Evolutionary conservation across 257 asterid species (phyloP).

Genomic region (Solanum habrochaites): DNA sequence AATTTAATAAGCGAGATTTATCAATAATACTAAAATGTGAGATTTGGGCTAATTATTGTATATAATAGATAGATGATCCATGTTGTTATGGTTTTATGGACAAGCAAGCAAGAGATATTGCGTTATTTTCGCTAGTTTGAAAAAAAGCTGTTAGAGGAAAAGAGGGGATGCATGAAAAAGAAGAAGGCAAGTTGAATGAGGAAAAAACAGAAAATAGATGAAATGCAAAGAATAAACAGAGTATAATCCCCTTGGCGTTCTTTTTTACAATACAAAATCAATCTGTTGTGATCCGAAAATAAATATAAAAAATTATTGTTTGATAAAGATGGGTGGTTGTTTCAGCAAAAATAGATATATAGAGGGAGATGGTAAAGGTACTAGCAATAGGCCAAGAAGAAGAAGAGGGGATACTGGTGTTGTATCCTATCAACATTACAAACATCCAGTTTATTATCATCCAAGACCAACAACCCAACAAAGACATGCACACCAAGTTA

Average conservation of each 20-base stretch:
- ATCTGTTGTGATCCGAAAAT: background rate
- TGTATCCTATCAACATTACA: background rate
- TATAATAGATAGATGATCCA: background rate
- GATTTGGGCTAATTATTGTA: no score
- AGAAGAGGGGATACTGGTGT: background rate
- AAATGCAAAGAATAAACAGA: background rate
- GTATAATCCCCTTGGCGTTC: background rate
- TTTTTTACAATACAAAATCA: background rate
- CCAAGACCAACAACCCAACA: slow-evolving; percentile 27
- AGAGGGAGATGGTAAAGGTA: slow-evolving; percentile 17
- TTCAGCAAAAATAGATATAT: slow-evolving; percentile 35
- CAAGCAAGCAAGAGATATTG: background rate
- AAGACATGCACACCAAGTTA: background rate
- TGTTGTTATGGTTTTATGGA: background rate
- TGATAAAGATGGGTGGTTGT: slow-evolving; percentile 32
- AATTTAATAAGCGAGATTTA: no score
- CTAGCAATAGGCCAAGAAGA: slow-evolving; percentile 18
- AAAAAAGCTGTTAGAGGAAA: background rate
- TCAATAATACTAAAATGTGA: no score
- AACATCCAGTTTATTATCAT: slow-evolving; percentile 6
- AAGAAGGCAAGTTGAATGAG: background rate
- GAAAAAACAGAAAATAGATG: background rate
- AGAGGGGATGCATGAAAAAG: background rate
- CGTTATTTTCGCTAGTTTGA: background rate
- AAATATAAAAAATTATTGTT: no score